phyloP scores from a whole-genome alignment of 345 rosid genomes.

The Brassica napus region DNA sequence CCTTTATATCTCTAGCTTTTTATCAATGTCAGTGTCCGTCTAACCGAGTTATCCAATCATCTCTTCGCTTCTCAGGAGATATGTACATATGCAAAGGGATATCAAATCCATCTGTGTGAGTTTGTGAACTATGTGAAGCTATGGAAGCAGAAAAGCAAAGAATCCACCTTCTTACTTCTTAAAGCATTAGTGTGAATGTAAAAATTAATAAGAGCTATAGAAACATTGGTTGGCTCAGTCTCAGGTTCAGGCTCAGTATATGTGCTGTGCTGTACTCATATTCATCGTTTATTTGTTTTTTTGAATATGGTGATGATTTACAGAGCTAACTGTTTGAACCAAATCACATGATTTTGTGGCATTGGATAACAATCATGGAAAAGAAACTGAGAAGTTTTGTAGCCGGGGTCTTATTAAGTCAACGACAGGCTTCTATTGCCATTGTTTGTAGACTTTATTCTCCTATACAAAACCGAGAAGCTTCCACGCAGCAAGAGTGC shows the following conservation, averaged over 20 bases:
- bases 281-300: background rate
- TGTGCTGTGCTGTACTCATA: conserved; percentile 16
- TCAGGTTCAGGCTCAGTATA: conserved; percentile 1
- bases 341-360: background rate
- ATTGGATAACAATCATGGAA: too few species aligned
- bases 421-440: background rate
- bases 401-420: background rate
- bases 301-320: conserved; percentile 2
- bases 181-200: conserved; percentile 24
- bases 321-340: background rate
- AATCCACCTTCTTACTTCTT: conserved; percentile 19
- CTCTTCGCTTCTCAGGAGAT: conserved; percentile 21
- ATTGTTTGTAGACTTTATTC: background rate
- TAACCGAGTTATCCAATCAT: background rate
- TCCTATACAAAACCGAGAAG: background rate
- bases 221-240: conserved; percentile 24
- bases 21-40: background rate
- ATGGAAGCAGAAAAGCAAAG: conserved; percentile 19
- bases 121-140: conserved; percentile 9
- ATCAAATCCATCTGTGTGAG: conserved; percentile 1
- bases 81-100: conserved; percentile 11
- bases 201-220: conserved; percentile 25
- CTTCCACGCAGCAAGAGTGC: background rate
- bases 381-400: background rate
- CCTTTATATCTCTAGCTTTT: background rate